Base-by-base conservation (phyloP, 257 asterid species). In the Solanum ossicruentum region DNA sequence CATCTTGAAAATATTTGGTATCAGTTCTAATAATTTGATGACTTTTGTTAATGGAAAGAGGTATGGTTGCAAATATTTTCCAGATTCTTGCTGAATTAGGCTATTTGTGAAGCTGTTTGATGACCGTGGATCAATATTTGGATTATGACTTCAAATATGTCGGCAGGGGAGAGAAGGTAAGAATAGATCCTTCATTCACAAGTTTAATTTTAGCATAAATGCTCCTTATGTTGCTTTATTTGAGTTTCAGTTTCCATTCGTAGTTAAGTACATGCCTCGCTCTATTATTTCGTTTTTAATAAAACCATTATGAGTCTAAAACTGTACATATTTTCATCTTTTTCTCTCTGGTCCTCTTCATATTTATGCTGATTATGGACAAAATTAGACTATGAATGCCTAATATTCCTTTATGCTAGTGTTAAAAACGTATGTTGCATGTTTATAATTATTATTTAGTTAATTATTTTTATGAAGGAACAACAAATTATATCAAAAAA, bases 91-190 rank as follows among this genome's bases (percentile, higher is more conserved):
- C 82, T 51, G 82, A 77, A 77, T 51, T 77, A 77, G 47, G 82
- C 78, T 69, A 16, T 67, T 75, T 23, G 61, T 75, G 82, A 80
- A 82, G 91, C 85, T 83, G 56, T 83, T 88, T 93, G 94, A 93
- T 93, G 94, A 92, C 87, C 91, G 88, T 91, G 91, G 88, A 87
- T 85, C 89, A 81, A 84, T 90, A 84, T 88, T 89, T 89, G 86
- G 86, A 88, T 89, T 88, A 95, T 97, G 98, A 91, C 90, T 89
- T 94, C 99, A 85, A 95, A 89, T 90, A 90, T 94, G 92, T 70
- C 89, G 87, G 91, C 99, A 88, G 98, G 98, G 90, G 99, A 96
- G 77, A 92, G 94, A 85, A 96, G 99, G 99, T 96, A 92, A 73
- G 20, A n/a, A 23, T 57, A 83, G 66, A 73, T 87, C 18, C 43